Evolutionary conservation across 2,329 filamentous ascomycete species (phyloP), one percentile per base, ranked within the genome.

Genomic region (Pyrenophora graminea): DNA sequence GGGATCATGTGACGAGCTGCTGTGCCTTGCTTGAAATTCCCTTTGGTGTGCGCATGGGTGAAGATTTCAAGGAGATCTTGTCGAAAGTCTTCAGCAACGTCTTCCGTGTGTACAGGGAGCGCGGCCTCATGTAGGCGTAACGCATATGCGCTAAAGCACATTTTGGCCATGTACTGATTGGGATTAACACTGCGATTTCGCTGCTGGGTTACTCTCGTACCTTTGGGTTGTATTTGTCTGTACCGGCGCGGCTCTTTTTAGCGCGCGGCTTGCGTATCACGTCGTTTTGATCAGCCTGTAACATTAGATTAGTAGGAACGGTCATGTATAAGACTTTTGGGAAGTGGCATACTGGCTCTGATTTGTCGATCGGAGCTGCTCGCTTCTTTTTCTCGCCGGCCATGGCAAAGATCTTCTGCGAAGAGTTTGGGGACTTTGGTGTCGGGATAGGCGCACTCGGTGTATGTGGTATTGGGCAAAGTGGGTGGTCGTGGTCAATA

Each of bases 151-250:
- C 27, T 31, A 21, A 46, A 46, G 17, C 51, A 54, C 43, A 41
- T 37, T 1, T 39, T 27, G 18, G 47, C 51, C 51, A 51, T 54
- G 17, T 51, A 47, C 47, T 49, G 17, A n/a, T 30, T 7, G 4
- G 6, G 1, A 9, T 53, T 39, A 41, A 19, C 15, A 21, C 2
- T 23, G 3, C 8, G 10, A 17, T 27, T 21, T 10, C 7, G 0
- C 2, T 21, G 19, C 19, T 21, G 5, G 25, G 8, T 5, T 9
- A 19, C 4, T 15, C 4, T 4, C 9, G 2, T 50, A 45, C 47
- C 34, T 52, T 52, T 4, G 44, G 39, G 33, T 52, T 52, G 17
- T 52, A 52, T 3, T 23, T 9, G 15, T 39, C 33, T n/a, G 21
- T 38, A 15, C 39, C 25, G 6, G 9, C 8, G 9, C 44, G 19